Evolutionary conservation across 2,329 filamentous ascomycete genomes (phyloP), one percentile per base, ranked within the genome.

Genomic region (Drechslerella stenobrocha): DNA sequence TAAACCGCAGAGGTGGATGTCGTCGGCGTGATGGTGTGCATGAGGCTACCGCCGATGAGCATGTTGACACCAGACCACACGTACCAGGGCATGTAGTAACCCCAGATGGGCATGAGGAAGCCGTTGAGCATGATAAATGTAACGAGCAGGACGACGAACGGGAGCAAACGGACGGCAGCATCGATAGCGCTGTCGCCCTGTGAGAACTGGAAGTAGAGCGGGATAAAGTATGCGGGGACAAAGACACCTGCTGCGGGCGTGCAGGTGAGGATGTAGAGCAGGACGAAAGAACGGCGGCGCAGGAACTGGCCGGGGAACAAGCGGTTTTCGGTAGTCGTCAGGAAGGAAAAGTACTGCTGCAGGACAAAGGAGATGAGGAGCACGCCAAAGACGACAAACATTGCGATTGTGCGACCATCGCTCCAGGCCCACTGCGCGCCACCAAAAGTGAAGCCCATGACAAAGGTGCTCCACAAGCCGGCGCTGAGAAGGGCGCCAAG

Each of bases 141-240:
- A 9, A 77, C 74, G 1, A 77, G 55, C 0, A 78, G 34, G 23
- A 77, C 61, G 42, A 80, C 73, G 24, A 79, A 75, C 0, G 79
- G 80, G 1, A 81, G 71, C 0, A 80, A 72, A 7, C 76, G 74
- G 1, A 78, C 75, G 0, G 76, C 78, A 7, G 79, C 76, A 11
- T 76, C 63, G 1, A 81, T 70, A 0, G 78, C 74, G 0, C 70
- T 73, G 40, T 80, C 79, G 3, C 78, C 78, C 1, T 75, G 76
- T 0, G 76, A 77, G 71, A 83, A 84, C 60, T 81, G 79, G 73
- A 83, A 83, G 74, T 78, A 83, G 0, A 83, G 74, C 0, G 82
- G 82, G 5, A 81, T 78, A 73, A 81, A 84, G 74, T 83, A 84
- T 4, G 81, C 75, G 0, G 76, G 75, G 40, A 79, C 75, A 51